Conservation (phyloP, 2,329 filamentous ascomycete species). For the Plenodomus biglobosus region DNA sequence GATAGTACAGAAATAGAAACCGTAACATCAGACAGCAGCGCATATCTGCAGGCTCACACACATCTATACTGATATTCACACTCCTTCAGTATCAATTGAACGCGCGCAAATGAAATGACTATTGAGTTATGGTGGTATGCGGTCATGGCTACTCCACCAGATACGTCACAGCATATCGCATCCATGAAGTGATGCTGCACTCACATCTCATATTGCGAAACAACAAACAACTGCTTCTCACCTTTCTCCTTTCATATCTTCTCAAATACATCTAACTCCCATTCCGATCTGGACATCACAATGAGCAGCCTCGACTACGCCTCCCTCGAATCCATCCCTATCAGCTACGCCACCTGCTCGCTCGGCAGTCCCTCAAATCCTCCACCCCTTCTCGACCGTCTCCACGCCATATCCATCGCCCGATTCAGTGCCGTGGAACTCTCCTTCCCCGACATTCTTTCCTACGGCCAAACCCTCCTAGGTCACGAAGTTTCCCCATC, state of each 20-base stretch:
- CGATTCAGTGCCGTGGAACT: slow-evolving; percentile 73
- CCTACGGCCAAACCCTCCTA: slow-evolving; percentile 59
- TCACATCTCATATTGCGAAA: background rate
- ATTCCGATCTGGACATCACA: background rate
- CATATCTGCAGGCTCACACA: too few species aligned
- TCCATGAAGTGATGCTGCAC: slow-evolving; percentile 1
- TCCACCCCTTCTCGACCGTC: slow-evolving; percentile 59
- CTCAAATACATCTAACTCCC: background rate
- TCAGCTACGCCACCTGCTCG: slow-evolving; percentile 60
- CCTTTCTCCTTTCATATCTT: background rate
- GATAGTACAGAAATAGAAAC: too few species aligned
- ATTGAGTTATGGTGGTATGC: background rate
- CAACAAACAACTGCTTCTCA: background rate
- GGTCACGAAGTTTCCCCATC: slow-evolving; percentile 56
- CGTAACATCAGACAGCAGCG: too few species aligned
- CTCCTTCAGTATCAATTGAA: background rate
- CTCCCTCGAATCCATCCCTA: slow-evolving; percentile 48
- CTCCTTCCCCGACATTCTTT: slow-evolving; percentile 70
- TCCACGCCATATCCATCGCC: slow-evolving; percentile 63
- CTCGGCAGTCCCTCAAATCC: slow-evolving; percentile 49
- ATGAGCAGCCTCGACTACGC: slow-evolving; percentile 41
- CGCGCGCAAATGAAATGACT: background rate
- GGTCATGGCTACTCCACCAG: background rate
- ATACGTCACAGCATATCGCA: slow-evolving; percentile 3
- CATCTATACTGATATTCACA: too few species aligned